Evolutionary conservation across 352 stramenopile species (phyloP), one percentile per base, ranked within the genome.

Genomic region (Pythium biforme): DNA sequence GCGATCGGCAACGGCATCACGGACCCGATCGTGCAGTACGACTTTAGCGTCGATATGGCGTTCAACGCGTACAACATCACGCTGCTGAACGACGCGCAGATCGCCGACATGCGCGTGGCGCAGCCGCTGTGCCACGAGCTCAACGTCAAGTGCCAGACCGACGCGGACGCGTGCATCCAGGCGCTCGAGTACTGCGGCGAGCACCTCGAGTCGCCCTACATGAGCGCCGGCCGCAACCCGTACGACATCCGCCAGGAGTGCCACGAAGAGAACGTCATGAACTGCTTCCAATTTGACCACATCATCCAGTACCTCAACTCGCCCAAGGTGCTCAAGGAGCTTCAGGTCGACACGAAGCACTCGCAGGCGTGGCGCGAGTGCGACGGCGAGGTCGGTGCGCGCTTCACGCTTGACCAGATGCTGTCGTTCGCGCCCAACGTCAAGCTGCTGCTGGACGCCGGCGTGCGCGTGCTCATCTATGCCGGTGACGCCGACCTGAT

Each of bases 401-500:
- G 82, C 41, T 97, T 97, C 62, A 48, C 76, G 31, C 70, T 64
- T 34, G 91, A 98, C 69, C 95, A 76, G 79, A 94, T 97, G 82
- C 83, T 91, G 55, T 74, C 93, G 37, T 97, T 90, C 62, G 70
- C 86, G 17, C 59, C 71, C 17, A 79, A 85, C 23, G 60, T 97
- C 29, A 70, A 73, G 3, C 79, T 91, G 25, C 64, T 98, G 53
- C 72, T 98, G 5, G 58, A 77, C n/a, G 62, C 68, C 23, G 62
- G 46, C 0, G 29, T 79, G 10, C 72, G 69, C 14, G 52, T 58
- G 20, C 52, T 58, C 4, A 47, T 58, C 34, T 58, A 39, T 22
- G 52, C 34, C 19, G 17, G 87, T 90, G 94, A 98, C 72, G 68
- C 87, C 20, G 94, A 98, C 62, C 97, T 97, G 67, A 96, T 98